Evolutionary conservation across 768 basidiomycete species (phyloP), one percentile per base, ranked within the genome.

Genomic region (Mycena albidolilacea): DNA sequence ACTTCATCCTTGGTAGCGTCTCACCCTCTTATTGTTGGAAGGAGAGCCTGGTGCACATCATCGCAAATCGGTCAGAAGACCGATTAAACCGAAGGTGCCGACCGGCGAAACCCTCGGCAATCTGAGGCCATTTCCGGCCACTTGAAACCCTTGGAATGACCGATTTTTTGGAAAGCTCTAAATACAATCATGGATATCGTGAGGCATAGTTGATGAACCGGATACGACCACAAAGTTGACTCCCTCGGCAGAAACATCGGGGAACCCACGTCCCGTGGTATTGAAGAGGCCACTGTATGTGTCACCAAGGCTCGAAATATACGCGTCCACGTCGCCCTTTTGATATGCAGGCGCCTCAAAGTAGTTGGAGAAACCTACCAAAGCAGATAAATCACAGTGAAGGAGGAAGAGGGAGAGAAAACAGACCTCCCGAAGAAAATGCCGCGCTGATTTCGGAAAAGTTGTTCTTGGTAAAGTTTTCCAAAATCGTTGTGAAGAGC

Each of bases 291-390:
- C 23, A 23, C 23, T 23, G 23, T 23, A 23, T 23, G 23, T 23
- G 19, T 77, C 80, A 1, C 77, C 76, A 41, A 71, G 59, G 4
- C 74, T 69, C 50, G 60, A 63, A 75, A 85, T 41, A 64, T 81
- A 85, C n/a, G 64, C 46, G 3, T 59, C 30, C 14, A 84, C 83
- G 30, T 73, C 80, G 0, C 37, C 60, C 67, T 78, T 72, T 67
- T 85, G 84, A 65, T 86, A 85, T 7, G 70, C 50, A 19, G 84
- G 84, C 6, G 78, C 69, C 12, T 75, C 62, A 69, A 85, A 86
- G 74, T 80, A 79, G 76, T 85, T 86, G 71, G 82, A 82, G 75
- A 86, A 85, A 69, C 84, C 84, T 52, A 70, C 84, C 84, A 35
- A 70, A 41, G 46, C 62, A 75, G 23, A 55, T 65, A 35, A 71